Percentiles rank a stretch among this genome's conserved stretches.
Evolutionary conservation across 1,284 basidiomycete species (phyloP).

Genomic region (Ceratobasidium sp.): DNA sequence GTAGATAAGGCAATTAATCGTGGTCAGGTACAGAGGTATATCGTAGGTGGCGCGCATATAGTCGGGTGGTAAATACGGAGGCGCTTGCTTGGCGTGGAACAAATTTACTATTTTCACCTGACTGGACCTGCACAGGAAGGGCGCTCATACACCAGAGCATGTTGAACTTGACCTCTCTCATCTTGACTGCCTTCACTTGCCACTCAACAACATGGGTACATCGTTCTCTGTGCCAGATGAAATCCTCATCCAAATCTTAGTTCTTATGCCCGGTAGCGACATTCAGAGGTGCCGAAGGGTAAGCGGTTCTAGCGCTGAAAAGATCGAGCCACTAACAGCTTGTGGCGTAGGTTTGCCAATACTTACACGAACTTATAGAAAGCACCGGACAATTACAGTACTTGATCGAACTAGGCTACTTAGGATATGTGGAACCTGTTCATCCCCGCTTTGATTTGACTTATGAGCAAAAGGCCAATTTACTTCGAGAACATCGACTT

Average conservation of each 20-base stretch:
- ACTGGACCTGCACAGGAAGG: background rate
- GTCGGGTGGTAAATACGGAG: background rate
- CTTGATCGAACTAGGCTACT: background rate
- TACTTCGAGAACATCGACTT: background rate
- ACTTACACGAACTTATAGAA: slow-evolving; percentile 5
- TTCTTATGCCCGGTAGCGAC: background rate
- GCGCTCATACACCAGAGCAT: background rate
- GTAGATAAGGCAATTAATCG: background rate
- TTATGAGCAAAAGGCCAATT: background rate
- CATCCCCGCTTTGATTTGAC: slow-evolving; percentile 10
- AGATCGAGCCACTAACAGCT: too few relatives aligned
- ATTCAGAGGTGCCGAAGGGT: slow-evolving; percentile 14
- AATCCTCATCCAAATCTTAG: slow-evolving; percentile 2
- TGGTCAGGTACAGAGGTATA: background rate
- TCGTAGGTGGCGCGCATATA: background rate
- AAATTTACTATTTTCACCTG: background rate
- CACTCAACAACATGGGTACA: background rate
- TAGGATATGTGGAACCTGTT: slow-evolving; percentile 17
- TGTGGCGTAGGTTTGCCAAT: slow-evolving; percentile 12
- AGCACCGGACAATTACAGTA: slow-evolving; percentile 13
- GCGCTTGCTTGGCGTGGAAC: background rate
- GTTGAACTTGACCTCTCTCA: background rate
- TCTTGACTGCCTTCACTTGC: background rate
- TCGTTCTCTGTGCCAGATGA: background rate
- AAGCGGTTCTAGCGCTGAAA: background rate